A percentile compares a stretch with the other conserved stretches of the same genome.
These are phyloP conservation scores for Tylopilus cervinicoccineus DNA, from an alignment of 768 basidiomycete species.

Conservation along the genomic window DNA sequence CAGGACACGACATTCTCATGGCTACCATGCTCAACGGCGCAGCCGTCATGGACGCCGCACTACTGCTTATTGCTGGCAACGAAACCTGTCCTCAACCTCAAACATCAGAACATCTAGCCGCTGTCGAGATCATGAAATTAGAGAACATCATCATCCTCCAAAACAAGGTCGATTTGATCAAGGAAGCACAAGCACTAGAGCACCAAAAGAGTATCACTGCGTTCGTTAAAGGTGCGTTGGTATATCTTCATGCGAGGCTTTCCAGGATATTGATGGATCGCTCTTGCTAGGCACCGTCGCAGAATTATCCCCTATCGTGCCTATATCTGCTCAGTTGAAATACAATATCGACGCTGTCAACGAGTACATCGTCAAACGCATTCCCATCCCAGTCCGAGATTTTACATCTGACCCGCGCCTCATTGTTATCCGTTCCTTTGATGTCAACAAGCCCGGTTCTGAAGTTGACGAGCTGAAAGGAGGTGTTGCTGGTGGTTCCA, in stretches of 20 bases:
- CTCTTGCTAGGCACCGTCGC: constrained; percentile 82
- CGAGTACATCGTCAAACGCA: constrained; percentile 96
- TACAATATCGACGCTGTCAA: constrained; percentile 99
- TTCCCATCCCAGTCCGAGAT: constrained; percentile 92
- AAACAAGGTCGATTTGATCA: constrained; percentile 98
- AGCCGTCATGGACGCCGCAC: constrained; percentile 98
- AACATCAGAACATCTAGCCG: constrained; percentile 97
- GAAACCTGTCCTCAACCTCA: constrained; percentile 99
- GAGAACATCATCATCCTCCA: constrained; percentile 97
- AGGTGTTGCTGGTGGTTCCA: constrained; percentile 96
- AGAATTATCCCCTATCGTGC: constrained; percentile 95
- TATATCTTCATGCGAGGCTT: not conserved
- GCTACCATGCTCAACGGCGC: constrained; percentile 99
- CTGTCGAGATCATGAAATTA: constrained; percentile 99
- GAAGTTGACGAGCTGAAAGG: constrained; percentile 97
- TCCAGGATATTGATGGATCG: not conserved
- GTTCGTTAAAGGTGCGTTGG: constrained; percentile 82
- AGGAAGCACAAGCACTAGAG: constrained; percentile 89
- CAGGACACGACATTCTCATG: constrained; percentile 99
- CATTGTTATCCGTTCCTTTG: constrained; percentile 98
- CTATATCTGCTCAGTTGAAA: constrained; percentile 96
- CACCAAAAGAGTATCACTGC: constrained; percentile 94
- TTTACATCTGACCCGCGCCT: constrained; percentile 89
- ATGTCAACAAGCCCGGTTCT: constrained; percentile 98
- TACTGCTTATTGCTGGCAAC: constrained; percentile 94